These are phyloP conservation scores for Amniculicola lignicola DNA, from an alignment of 495 filamentous ascomycete genomes.

Conservation along the genomic window DNA sequence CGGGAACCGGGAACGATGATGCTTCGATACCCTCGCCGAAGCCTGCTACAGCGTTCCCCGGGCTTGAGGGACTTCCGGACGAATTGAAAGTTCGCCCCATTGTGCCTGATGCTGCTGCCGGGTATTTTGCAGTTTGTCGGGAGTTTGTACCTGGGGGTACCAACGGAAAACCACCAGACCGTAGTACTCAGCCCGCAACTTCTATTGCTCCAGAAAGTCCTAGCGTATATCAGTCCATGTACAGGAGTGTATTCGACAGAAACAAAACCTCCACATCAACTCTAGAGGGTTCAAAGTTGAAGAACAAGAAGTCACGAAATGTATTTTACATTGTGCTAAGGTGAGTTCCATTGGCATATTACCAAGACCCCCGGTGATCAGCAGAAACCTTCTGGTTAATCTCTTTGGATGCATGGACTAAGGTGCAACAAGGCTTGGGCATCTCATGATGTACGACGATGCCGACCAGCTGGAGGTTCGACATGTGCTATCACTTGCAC, in stretches of 20 bases:
- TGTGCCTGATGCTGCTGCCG: conserved; percentile 81
- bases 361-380: too few species aligned
- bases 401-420: too few species aligned
- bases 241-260: conserved; percentile 89
- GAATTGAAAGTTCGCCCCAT: conserved; percentile 39
- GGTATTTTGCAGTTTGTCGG: conserved; percentile 91
- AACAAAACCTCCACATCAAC: conserved; percentile 51
- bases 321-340: conserved; percentile 92
- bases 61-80: conserved; percentile 3
- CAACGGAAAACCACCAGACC: conserved; percentile 88
- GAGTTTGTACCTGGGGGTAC: conserved; percentile 88
- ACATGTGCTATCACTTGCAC: conserved; percentile 86
- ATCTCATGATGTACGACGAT: conserved; percentile 97
- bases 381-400: too few species aligned
- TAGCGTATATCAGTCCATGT: conserved; percentile 97
- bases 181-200: conserved; percentile 75
- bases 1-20: conserved; percentile 14
- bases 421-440: conserved; percentile 66
- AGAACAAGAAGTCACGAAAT: conserved; percentile 76
- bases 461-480: conserved; percentile 83
- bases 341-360: conserved; percentile 57
- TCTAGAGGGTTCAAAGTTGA: conserved; percentile 50
- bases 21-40: neutral
- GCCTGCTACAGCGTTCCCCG: neutral
- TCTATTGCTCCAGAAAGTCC: conserved; percentile 70